Evolutionary conservation across 75 land plant species (phyloP), one percentile per base, ranked within the genome.

Genomic region (Isoetes taiwanensis): DNA sequence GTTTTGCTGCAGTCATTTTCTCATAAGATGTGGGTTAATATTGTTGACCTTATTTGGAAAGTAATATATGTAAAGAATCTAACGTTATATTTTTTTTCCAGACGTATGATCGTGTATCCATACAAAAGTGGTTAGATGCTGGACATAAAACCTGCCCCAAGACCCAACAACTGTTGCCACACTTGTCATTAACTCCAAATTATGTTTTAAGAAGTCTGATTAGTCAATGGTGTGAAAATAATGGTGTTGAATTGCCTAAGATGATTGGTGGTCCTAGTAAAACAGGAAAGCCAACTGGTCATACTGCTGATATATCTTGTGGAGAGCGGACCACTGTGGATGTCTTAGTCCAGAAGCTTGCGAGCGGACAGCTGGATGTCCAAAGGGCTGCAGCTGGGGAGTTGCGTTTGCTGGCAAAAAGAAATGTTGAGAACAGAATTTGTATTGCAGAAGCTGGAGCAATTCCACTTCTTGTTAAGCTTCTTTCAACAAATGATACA

Each of bases 371-470:
- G 53, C 62, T 63, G 6, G 90, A 85, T 24, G 85, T 79, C 33
- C 84, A 85, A 43, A 71, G 86, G 39, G 72, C 76, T 32, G 97
- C 97, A 35, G 97, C 87, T 12, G 87, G 87, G 19, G 91, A 90
- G 41, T 62, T 90, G 8, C 84, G 97, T 0, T 71, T 90, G 32
- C 72, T 86, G 5, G 91, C 97, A 12, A 90, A 90, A 50, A 71
- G 82, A 30, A 80, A 80, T 61, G 72, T 76, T 24, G 87, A 85
- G 39, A 78, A 90, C 60, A 83, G 97, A 10, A 54, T 83, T 8
- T 84, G 80, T 20, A 86, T 90, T 46, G 86, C 93, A 28, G 78
- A 80, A 52, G 93, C 93, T 19, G 93, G 97, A 4, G 97, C 97
- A 4, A 82, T 90, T n/a, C 97, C 93, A 43, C 76, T 80, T 12